Conservation (phyloP, 75 land plant species). For the Gnetum montanum region DNA sequence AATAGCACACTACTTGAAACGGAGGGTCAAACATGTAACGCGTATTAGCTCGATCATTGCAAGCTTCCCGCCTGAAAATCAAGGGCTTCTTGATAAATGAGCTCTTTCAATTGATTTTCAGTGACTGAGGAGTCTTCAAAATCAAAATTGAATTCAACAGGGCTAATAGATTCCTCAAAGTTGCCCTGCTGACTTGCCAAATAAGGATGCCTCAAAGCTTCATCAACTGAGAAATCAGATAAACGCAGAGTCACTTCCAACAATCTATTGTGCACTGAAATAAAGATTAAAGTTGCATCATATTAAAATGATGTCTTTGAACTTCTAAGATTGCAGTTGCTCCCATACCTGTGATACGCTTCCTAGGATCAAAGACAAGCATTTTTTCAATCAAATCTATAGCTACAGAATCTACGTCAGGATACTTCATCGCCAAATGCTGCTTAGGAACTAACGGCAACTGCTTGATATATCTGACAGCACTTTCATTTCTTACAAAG, state of each 20-base stretch:
- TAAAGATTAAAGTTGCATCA: no score
- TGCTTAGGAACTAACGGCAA: constrained; percentile 54
- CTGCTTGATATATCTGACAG: constrained; percentile 54
- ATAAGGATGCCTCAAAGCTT: constrained; percentile 81
- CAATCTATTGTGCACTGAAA: no score
- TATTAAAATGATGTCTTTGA: constrained; percentile 15
- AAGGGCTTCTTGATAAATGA: constrained; percentile 70
- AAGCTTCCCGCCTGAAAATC: constrained; percentile 54
- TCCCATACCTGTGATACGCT: constrained; percentile 70
- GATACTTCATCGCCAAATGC: constrained; percentile 53
- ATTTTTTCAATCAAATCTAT: constrained; percentile 85
- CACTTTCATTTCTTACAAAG: constrained; percentile 64
- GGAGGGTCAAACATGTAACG: no score
- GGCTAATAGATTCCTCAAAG: constrained; percentile 77
- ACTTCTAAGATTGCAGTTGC: background rate
- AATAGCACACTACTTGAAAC: no score
- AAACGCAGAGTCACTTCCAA: no score
- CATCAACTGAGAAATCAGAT: constrained; percentile 67
- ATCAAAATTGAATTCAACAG: constrained; percentile 74
- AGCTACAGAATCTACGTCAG: constrained; percentile 52
- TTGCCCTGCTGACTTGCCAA: constrained; percentile 74
- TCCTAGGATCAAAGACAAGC: constrained; percentile 89
- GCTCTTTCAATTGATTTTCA: constrained; percentile 86
- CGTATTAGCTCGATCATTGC: constrained; percentile 34
- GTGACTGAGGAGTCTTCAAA: constrained; percentile 84